Base-by-base conservation (phyloP, 805 yeast species). In the Grigorovia humatica region DNA sequence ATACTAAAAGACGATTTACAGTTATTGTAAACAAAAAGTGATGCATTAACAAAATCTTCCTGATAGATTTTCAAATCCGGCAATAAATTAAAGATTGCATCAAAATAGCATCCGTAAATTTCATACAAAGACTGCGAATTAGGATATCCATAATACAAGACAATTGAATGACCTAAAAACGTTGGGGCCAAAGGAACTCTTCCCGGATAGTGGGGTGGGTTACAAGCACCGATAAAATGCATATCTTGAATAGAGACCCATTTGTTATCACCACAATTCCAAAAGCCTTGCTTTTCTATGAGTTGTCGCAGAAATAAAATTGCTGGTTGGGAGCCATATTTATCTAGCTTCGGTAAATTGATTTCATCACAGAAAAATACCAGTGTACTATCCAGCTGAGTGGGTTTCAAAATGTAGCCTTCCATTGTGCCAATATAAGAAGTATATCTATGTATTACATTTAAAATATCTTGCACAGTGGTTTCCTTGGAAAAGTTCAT, bases 161-260 rank as follows among this genome's bases (percentile, higher is more conserved):
- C 71, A 0, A 83, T 68, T 2, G 79, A 72, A 59, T 83, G 90
- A 6, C 95, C 73, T 46, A 85, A 65, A 57, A 90, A 83, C 44
- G 96, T 69, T 9, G 70, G 61, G 1, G 81, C 70, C 20, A 91
- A 61, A 2, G 62, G 63, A 11, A 75, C 70, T 54, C 98, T 74
- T 0, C 96, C 96, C 2, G 81, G 78, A 65, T 86, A 95, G 0
- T 82, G 74, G 0, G 96, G 83, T 0, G 96, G 93, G 61, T 91
- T 91, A 65, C 98, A 91, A 0, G 98, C 97, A 9, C 95, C 97
- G n/a, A 89, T 93, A 68, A 91, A 75, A 60, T 85, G 95, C 29
- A 91, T 73, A 46, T 81, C 75, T 17, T 74, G 70, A 9, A 88
- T 54, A 0, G 70, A 56, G 1, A 90, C 80, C 96, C 96, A 91